Conservation (phyloP, 768 basidiomycete genomes). For the Mycena rebaudengoi region DNA sequence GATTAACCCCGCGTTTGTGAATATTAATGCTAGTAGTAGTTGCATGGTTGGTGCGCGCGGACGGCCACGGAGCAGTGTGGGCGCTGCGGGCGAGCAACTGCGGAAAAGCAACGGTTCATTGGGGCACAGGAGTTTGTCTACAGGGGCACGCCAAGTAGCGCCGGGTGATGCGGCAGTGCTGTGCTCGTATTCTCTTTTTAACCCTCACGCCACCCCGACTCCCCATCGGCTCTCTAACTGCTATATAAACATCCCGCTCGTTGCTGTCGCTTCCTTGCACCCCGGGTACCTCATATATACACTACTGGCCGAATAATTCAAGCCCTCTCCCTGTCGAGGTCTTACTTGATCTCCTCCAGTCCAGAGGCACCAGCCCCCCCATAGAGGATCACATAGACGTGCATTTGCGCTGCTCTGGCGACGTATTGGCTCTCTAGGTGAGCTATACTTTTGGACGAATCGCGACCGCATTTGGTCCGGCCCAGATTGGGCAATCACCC, state of each 20-base stretch:
- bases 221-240: slow-evolving; percentile 11
- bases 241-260: slow-evolving; percentile 10
- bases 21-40: too few relatives aligned
- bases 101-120: too few relatives aligned
- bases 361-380: neutral
- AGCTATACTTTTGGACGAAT: too few relatives aligned
- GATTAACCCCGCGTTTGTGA: neutral
- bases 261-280: neutral
- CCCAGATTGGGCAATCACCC: too few relatives aligned
- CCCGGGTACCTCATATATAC: neutral
- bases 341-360: neutral
- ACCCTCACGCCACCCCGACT: slow-evolving; percentile 16
- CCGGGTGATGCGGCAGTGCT: neutral
- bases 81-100: too few relatives aligned
- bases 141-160: neutral
- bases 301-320: slow-evolving; percentile 20
- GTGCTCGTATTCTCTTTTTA: neutral
- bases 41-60: too few relatives aligned
- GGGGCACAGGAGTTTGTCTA: too few relatives aligned
- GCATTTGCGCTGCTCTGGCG: too few relatives aligned
- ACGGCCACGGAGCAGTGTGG: too few relatives aligned
- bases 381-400: neutral
- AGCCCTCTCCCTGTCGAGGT: neutral
- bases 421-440: slow-evolving; percentile 5
- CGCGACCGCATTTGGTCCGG: too few relatives aligned